Conservation (phyloP, 345 rosid species). For the Hypericum perforatum region DNA sequence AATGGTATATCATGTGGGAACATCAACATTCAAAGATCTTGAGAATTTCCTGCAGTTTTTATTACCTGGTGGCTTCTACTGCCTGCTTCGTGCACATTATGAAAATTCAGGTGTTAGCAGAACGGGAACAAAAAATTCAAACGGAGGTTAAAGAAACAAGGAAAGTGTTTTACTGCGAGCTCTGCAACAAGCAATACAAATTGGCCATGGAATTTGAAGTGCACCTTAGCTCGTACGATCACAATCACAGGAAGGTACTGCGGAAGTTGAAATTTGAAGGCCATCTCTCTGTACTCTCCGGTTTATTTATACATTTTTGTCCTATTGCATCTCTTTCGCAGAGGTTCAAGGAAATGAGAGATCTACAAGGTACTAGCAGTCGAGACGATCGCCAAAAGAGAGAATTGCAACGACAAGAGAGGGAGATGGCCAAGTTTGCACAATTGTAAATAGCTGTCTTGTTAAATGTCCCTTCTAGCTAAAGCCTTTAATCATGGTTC, state of each 20-base stretch:
- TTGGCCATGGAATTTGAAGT: slow-evolving; percentile 93
- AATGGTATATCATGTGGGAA: slow-evolving; percentile 65
- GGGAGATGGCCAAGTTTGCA: slow-evolving; percentile 80
- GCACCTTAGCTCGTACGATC: slow-evolving; percentile 93
- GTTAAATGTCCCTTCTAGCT: slow-evolving; percentile 1
- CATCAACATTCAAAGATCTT: slow-evolving; percentile 71
- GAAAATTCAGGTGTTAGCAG: slow-evolving; percentile 99
- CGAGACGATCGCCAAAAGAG: slow-evolving; percentile 93
- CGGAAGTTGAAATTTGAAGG: background rate
- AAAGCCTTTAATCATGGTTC: background rate
- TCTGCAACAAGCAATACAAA: slow-evolving; percentile 95
- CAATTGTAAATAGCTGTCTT: slow-evolving; percentile 25
- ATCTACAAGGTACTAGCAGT: slow-evolving; percentile 70
- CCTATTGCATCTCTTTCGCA: slow-evolving; percentile 22
- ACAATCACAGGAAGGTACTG: slow-evolving; percentile 92
- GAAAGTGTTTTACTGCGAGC: slow-evolving; percentile 86
- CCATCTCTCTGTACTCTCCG: background rate
- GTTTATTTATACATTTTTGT: background rate
- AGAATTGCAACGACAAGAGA: slow-evolving; percentile 82
- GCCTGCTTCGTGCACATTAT: slow-evolving; percentile 99
- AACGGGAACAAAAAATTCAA: slow-evolving; percentile 97
- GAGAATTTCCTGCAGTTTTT: slow-evolving; percentile 91
- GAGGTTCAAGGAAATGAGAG: slow-evolving; percentile 97
- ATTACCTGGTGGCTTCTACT: slow-evolving; percentile 99
- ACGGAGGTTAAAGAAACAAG: slow-evolving; percentile 87